Conservation (phyloP, 2,329 filamentous ascomycete genomes). For the Ophiostoma australiae region DNA sequence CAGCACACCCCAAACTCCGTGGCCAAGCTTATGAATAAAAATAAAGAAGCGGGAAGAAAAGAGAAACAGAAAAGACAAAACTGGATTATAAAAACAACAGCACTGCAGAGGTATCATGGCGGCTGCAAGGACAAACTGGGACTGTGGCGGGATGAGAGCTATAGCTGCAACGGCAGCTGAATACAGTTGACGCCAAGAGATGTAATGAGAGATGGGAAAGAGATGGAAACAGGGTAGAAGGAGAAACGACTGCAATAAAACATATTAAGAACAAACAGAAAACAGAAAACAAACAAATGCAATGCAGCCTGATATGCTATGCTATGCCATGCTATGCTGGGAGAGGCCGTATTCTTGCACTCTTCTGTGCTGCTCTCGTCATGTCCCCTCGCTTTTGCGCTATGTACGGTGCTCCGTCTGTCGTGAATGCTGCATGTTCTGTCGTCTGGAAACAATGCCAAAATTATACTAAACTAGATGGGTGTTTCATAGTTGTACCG, state of each 20-base stretch:
- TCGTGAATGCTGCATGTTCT: neutral
- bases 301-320: constrained; percentile 12
- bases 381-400: neutral
- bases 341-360: neutral
- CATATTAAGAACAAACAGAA: neutral
- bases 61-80: neutral
- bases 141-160: neutral
- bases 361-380: neutral
- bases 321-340: constrained; percentile 12
- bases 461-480: neutral
- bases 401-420: neutral
- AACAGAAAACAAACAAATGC: constrained; percentile 17
- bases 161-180: neutral
- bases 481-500: neutral
- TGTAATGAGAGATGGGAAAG: neutral
- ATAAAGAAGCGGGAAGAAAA: neutral
- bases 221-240: neutral
- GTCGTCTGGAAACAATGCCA: neutral
- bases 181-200: constrained; percentile 6
- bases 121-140: neutral
- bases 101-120: constrained; percentile 6
- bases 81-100: neutral
- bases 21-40: constrained; percentile 4
- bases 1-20: neutral
- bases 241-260: neutral